Percentiles rank a stretch among this genome's conserved stretches.
Evolutionary conservation across 495 filamentous ascomycete species (phyloP).

Genomic region (Xylaria sp.): DNA sequence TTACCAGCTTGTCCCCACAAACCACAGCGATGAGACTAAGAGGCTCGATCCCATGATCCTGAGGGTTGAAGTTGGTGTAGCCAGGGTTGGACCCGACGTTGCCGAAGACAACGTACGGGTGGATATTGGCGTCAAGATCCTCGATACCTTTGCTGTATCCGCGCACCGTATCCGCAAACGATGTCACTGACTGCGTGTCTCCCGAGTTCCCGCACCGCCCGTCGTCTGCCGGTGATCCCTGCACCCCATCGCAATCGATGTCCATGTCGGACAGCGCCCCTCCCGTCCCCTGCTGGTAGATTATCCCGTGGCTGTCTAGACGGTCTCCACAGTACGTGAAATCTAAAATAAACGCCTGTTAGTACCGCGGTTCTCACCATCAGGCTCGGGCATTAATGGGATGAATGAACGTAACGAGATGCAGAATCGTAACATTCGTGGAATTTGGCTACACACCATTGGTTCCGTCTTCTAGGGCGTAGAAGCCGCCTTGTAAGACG

Average conservation of each 20-base stretch:
- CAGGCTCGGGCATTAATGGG: background rate
- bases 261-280: conserved; percentile 62
- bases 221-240: conserved; percentile 54
- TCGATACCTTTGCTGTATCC: conserved; percentile 53
- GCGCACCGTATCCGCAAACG: conserved; percentile 59
- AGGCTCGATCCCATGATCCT: conserved; percentile 59
- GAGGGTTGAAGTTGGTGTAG: conserved; percentile 59
- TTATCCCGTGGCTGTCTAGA: conserved; percentile 39
- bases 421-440: background rate
- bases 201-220: conserved; percentile 56
- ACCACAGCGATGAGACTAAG: conserved; percentile 70
- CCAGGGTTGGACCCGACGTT: conserved; percentile 54
- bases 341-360: conserved; percentile 27
- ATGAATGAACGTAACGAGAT: too few species aligned
- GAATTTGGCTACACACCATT: conserved; percentile 37
- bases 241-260: conserved; percentile 71
- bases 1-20: conserved; percentile 62
- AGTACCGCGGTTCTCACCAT: background rate
- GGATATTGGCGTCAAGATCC: conserved; percentile 66
- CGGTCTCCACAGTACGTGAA: conserved; percentile 53
- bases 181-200: conserved; percentile 61
- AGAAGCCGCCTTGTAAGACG: conserved; percentile 47
- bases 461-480: conserved; percentile 41
- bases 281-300: conserved; percentile 47
- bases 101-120: conserved; percentile 72